Evolutionary conservation across 257 asterid genomes (phyloP).

Genomic region (Primulina eburnea): DNA sequence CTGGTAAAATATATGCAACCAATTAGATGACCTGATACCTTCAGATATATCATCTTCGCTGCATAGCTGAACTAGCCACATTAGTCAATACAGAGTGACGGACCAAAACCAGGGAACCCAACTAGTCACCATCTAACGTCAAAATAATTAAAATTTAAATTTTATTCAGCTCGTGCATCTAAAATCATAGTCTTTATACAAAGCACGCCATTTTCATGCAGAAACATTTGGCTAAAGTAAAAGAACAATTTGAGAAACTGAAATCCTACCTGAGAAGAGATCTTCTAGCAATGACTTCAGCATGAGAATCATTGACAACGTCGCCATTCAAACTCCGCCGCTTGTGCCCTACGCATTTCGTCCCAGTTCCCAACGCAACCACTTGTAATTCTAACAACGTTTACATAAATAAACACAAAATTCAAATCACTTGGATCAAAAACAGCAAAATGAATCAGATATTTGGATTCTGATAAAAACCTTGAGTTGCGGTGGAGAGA

Average conservation of each 20-base stretch:
- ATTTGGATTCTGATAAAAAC: constrained; percentile 25
- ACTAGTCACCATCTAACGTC: neutral
- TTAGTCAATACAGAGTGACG: neutral
- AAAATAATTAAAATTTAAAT: neutral
- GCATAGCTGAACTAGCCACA: neutral
- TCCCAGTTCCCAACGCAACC: constrained; percentile 89
- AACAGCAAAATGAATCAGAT: neutral
- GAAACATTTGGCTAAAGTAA: neutral
- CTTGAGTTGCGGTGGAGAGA: constrained; percentile 59
- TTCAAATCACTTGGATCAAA: neutral
- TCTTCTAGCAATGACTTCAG: constrained; percentile 85
- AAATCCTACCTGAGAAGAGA: constrained; percentile 68
- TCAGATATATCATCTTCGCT: neutral
- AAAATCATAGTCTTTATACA: neutral
- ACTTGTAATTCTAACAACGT: constrained; percentile 50
- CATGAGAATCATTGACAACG: constrained; percentile 89
- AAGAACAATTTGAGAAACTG: constrained; percentile 1
- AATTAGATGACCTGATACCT: constrained; percentile 14
- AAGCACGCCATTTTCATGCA: neutral
- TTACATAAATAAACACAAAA: neutral
- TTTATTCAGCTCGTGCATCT: neutral
- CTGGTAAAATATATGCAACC: constrained; percentile 36
- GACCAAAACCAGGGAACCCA: neutral
- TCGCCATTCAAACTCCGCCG: constrained; percentile 69
- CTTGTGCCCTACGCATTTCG: constrained; percentile 78